phyloP scores from a whole-genome alignment of 2,329 filamentous ascomycete species.

The Fusarium newnesense region DNA sequence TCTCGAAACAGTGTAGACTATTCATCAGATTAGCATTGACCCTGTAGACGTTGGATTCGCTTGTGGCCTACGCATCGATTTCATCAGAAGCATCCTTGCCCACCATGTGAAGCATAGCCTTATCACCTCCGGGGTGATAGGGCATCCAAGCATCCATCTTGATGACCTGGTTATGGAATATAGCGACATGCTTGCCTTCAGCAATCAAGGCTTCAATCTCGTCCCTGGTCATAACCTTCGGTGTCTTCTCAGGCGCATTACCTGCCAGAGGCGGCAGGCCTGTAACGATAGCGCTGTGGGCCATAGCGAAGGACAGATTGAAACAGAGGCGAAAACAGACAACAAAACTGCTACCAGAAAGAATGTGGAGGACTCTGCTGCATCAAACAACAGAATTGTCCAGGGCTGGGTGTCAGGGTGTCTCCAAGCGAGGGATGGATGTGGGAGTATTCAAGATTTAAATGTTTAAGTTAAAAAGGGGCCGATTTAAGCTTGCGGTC shows the following conservation, averaged over 20 bases:
- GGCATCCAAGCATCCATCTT: slow-evolving; percentile 89
- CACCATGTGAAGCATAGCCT: slow-evolving; percentile 92
- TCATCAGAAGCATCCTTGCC: slow-evolving; percentile 95
- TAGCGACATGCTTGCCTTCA: slow-evolving; percentile 80
- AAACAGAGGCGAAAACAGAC: background rate
- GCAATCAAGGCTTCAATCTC: slow-evolving; percentile 80
- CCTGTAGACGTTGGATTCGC: background rate
- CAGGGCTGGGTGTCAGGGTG: background rate
- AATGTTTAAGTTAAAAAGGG: slow-evolving; percentile 7
- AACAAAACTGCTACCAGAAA: background rate
- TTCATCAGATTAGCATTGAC: slow-evolving; percentile 11
- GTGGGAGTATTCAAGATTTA: background rate
- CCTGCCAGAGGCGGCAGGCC: slow-evolving; percentile 32
- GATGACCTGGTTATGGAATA: slow-evolving; percentile 82
- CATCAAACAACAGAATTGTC: background rate
- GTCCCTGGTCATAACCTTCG: slow-evolving; percentile 52
- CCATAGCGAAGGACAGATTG: slow-evolving; percentile 6
- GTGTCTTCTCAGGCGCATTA: slow-evolving; percentile 39
- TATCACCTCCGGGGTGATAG: slow-evolving; percentile 92
- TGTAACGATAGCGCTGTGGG: slow-evolving; percentile 31
- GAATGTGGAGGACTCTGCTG: slow-evolving; percentile 3
- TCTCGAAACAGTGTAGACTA: slow-evolving; percentile 84
- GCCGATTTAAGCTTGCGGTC: background rate
- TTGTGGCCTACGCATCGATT: slow-evolving; percentile 77
- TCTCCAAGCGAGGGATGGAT: background rate